phyloP scores from a whole-genome alignment of 2,329 filamentous ascomycete species.

The Venturiaceae sp. region DNA sequence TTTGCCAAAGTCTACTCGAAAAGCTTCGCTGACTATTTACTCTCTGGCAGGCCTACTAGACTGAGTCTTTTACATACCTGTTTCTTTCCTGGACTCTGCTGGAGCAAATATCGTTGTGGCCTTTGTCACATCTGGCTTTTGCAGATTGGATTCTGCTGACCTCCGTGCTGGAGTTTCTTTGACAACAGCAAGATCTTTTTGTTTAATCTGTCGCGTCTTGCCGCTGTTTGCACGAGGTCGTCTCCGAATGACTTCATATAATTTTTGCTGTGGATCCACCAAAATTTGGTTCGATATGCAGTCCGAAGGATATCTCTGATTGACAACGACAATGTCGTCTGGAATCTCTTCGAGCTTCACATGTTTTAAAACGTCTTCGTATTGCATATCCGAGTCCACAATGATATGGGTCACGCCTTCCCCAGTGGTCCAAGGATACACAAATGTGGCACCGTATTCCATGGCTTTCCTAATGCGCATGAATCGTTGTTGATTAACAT shows the following conservation, averaged over 20 bases:
- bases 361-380: constrained; percentile 50
- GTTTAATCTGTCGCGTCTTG: neutral
- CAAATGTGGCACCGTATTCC: constrained; percentile 68
- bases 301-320: constrained; percentile 59
- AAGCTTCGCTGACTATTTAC: no score
- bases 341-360: constrained; percentile 41
- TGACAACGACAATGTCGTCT: constrained; percentile 50
- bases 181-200: neutral
- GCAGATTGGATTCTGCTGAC: neutral
- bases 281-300: constrained; percentile 51
- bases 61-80: no score
- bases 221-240: neutral
- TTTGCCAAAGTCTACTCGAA: no score
- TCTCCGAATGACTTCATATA: constrained; percentile 4
- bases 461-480: constrained; percentile 65
- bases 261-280: constrained; percentile 20
- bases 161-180: neutral
- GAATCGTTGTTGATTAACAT: constrained; percentile 56
- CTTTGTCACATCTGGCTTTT: neutral
- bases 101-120: neutral
- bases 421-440: constrained; percentile 40
- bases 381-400: constrained; percentile 60
- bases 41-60: no score
- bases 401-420: constrained; percentile 63
- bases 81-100: neutral